Evolutionary conservation across 805 yeast species (phyloP), one percentile per base, ranked within the genome.

Genomic region (Saccharomycopsis malanga): DNA sequence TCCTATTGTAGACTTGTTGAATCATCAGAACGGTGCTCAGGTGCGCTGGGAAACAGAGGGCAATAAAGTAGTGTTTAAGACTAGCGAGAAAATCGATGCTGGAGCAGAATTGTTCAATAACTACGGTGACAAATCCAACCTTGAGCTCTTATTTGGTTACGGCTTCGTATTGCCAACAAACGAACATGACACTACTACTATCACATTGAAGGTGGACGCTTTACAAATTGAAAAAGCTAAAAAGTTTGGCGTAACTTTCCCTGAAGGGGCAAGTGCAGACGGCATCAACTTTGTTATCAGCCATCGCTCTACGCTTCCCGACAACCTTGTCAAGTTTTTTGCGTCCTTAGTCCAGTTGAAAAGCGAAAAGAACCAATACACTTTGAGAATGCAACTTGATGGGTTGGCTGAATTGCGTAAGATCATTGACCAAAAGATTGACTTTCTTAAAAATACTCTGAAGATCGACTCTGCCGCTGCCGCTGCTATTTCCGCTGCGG

Each of bases 71-170:
- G 37, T 5, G 53, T 62, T 48, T 22, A 39, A 23, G 21, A 38
- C 46, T 4, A 17, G 30, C n/a, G 17, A 44, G 14, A 35, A 30
- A 7, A 29, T 32, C 14, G 24, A 10, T 20, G 17, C 22, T 20
- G 38, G 30, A 5, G 23, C 32, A 1, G 83, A 87, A 58, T 52
- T 89, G 1, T 85, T 64, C 63, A 88, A 88, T 60, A 85, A 86
- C 62, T 88, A 89, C 62, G 97, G 96, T 2, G 78, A 84, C 45
- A 88, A 87, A 61, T 83, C 93, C 0, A 88, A 87, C 58, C 94
- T 85, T 53, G 95, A 87, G 54, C 62, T 88, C 23, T 62, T 89
- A 4, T 64, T 88, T 55, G 88, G 83, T 0, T 89, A 89, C 61
- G 97, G 97, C 0, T 89, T 89, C 62, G 73, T 79, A 7, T 42